These are phyloP conservation scores for Linnemannia schmuckeri DNA, from an alignment of 192 early-diverging fungal genomes.

Conservation along the genomic window DNA sequence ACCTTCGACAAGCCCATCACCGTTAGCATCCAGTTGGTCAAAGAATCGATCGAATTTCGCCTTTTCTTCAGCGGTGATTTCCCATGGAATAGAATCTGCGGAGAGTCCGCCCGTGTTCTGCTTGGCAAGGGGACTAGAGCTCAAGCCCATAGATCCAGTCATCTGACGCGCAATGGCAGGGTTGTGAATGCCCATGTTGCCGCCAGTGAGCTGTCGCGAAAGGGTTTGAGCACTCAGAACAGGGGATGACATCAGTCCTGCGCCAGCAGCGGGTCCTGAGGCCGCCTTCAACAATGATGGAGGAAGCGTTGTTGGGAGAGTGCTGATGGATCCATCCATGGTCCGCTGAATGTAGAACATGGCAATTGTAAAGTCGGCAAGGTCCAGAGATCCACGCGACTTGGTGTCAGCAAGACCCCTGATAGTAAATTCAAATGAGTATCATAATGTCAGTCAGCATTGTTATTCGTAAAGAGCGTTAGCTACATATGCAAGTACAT, in stretches of 20 bases:
- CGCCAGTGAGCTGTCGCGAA: conserved; percentile 46
- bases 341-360: conserved; percentile 90
- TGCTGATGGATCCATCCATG: conserved; percentile 77
- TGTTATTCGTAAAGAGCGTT: not conserved
- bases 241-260: conserved; percentile 24
- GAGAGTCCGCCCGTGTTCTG: conserved; percentile 48
- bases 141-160: conserved; percentile 29
- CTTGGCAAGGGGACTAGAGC: conserved; percentile 42
- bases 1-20: conserved; percentile 80
- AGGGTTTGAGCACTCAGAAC: conserved; percentile 35
- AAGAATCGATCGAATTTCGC: conserved; percentile 83
- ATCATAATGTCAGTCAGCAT: not conserved
- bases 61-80: conserved; percentile 79
- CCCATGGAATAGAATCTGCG: conserved; percentile 67
- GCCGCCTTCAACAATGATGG: conserved; percentile 67
- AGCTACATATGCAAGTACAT: no score
- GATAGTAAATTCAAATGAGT: not conserved
- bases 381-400: conserved; percentile 74
- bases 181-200: conserved; percentile 45
- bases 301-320: conserved; percentile 82
- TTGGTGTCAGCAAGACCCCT: conserved; percentile 85
- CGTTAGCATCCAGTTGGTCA: conserved; percentile 74
- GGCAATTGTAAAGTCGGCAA: conserved; percentile 89
- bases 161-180: conserved; percentile 26
- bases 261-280: conserved; percentile 32